Evolutionary conservation across 805 yeast species (phyloP), one percentile per base, ranked within the genome.

Genomic region (Sungouiozyma intestinalis): DNA sequence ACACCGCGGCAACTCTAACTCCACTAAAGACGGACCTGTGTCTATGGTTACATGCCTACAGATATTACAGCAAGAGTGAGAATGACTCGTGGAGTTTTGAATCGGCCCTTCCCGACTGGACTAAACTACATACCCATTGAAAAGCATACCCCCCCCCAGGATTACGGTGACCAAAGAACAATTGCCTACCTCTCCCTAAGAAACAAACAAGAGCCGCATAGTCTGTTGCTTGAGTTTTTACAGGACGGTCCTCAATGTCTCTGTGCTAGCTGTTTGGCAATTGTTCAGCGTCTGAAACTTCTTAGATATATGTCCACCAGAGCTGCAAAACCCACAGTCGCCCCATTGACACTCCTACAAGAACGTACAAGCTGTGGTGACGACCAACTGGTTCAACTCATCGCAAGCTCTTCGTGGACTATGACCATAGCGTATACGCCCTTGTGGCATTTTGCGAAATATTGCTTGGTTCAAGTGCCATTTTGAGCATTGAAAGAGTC

Each of bases 41-140:
- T 42, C 61, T 92, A 35, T 92, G 94, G 94, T 65, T 92, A 19
- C 99, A 92, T 64, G 97, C 98, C 0, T 80, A 75, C 57, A 73
- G 76, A 45, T 92, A 90, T 56, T 79, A 76, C 46, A 79, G 85
- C 0, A 69, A 65, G n/a, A 43, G 51, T 7, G 44, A 59, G 20
- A 33, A 49, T 33, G 60, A 63, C 32, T 60, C 68, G 29, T 87
- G 96, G 95, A 67, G 76, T 9, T 86, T 82, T 61, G 69, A 73
- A 43, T 85, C 95, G 0, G 79, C 74, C 24, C 68, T 77, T 35
- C 97, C 97, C 0, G 77, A 73, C 3, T 87, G 96, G 96, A 95
- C 95, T 0, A 39, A 76, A 3, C 75, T 65, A 5, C 6, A 24
- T 24, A 24, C 11, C 6, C 6, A 11, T 24, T 24, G 29, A 24